Percentiles rank a stretch among this genome's conserved stretches.
These are phyloP conservation scores for Anthracocystis setariae DNA, from an alignment of 1,284 basidiomycete species.

Conservation along the genomic window DNA sequence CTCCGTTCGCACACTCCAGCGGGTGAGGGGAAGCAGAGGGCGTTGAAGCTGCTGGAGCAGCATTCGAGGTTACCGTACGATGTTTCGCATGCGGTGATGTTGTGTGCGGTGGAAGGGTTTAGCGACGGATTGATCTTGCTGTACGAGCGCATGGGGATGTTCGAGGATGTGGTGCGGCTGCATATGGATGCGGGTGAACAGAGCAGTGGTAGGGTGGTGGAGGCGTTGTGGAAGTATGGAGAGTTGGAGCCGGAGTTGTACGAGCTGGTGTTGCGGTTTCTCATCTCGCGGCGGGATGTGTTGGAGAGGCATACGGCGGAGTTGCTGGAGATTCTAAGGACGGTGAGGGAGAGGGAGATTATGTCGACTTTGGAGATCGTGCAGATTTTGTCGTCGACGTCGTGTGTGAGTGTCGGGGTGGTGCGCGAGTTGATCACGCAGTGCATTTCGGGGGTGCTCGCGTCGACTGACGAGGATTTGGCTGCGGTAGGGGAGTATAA, in stretches of 20 bases:
- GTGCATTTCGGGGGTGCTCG: slow-evolving; percentile 78
- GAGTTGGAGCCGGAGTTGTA: slow-evolving; percentile 79
- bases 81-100: slow-evolving; percentile 86
- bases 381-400: slow-evolving; percentile 76
- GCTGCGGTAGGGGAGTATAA: slow-evolving; percentile 86
- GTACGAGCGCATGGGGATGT: slow-evolving; percentile 94
- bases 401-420: slow-evolving; percentile 88
- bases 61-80: slow-evolving; percentile 78
- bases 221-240: slow-evolving; percentile 80
- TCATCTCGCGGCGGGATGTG: slow-evolving; percentile 76
- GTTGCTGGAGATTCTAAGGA: slow-evolving; percentile 74
- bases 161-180: slow-evolving; percentile 90
- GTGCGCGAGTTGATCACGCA: slow-evolving; percentile 87
- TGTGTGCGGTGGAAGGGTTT: slow-evolving; percentile 85
- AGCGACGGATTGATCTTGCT: slow-evolving; percentile 85
- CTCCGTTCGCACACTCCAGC: slow-evolving; percentile 72
- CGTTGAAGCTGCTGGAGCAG: slow-evolving; percentile 57
- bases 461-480: slow-evolving; percentile 83
- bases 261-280: slow-evolving; percentile 85
- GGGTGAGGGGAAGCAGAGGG: slow-evolving; percentile 26
- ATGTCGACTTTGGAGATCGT: slow-evolving; percentile 89
- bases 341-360: slow-evolving; percentile 81
- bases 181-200: slow-evolving; percentile 74
- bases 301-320: slow-evolving; percentile 78
- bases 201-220: slow-evolving; percentile 74